Base-by-base conservation (phyloP, 345 rosid species). In the Corymbia maculata region DNA sequence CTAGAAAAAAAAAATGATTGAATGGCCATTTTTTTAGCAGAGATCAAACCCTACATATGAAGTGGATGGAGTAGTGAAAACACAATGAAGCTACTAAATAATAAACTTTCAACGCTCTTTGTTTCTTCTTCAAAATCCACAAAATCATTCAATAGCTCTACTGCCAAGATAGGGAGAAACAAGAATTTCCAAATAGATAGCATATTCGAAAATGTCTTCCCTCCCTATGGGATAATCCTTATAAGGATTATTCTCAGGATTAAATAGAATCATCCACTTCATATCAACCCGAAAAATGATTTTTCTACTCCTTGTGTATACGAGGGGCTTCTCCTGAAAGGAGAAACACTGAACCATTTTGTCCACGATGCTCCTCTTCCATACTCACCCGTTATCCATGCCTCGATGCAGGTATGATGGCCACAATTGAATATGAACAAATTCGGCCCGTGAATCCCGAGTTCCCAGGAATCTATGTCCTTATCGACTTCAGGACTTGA, bases 401-500 rank as follows among this genome's bases (percentile, higher is more conserved):
- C 89, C 82, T 85, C 79, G 8, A 50, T 22, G 22, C 30, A 5
- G 5, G 1, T 6, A 16, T 53, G 21, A 49, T 32, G 13, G 13
- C 8, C 4, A 2, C 45, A 24, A 1, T 16, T 17, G 28, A 8
- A 66, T 51, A 57, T 26, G 26, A 85, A 88, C 59, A 88, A 44
- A 32, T 52, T 52, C 21, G 53, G 7, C 53, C 19, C 53, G 2
- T 52, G 53, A 52, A 52, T 52, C 53, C 0, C 7, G 1, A 52
- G 53, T 15, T 7, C 53, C 53, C 14, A 3, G 53, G 16, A 7
- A 5, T 0, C 7, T 52, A 0, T 52, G 53, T 52, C 53, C 53
- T 0, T 0, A 15, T 2, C 3, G 7, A 52, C 53, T 52, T 0
- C n/a, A n/a, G n/a, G 24, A 53, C 1, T 9, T 0, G 57, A 21